These are phyloP conservation scores for Glomus cerebriforme DNA, from an alignment of 192 early-diverging fungal species.

Conservation along the genomic window DNA sequence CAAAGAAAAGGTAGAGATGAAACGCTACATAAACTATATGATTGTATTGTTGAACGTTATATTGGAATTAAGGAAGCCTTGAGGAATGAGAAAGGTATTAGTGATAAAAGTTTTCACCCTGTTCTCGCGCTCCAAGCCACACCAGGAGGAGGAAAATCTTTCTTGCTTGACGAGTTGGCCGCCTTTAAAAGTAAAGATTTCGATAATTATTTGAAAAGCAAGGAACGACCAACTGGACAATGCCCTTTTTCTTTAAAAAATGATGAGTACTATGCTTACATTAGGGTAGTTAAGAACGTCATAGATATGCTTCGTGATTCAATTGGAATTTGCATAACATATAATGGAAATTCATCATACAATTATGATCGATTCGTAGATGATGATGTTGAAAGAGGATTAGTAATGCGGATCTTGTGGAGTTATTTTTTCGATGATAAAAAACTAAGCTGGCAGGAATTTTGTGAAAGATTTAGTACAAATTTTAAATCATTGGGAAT, in stretches of 20 bases:
- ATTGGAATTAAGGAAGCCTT: not conserved
- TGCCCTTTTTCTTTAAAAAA: not conserved
- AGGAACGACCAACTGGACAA: not conserved
- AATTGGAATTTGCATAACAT: slow-evolving; percentile 4
- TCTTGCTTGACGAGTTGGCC: slow-evolving; percentile 14
- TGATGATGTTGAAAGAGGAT: not conserved
- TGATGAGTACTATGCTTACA: not conserved
- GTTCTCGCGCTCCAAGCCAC: not conserved
- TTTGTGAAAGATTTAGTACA: not conserved
- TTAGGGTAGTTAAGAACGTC: not conserved
- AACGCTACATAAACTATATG: not conserved
- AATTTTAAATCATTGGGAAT: not conserved
- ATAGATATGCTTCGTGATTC: not conserved
- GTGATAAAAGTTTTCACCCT: slow-evolving; percentile 1
- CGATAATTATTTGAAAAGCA: slow-evolving; percentile 1
- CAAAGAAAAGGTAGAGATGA: slow-evolving; percentile 12
- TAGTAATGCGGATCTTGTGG: slow-evolving; percentile 6
- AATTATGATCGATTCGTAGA: not conserved
- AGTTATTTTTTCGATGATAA: slow-evolving; percentile 9
- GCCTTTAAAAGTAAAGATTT: slow-evolving; percentile 10
- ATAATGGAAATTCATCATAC: not conserved
- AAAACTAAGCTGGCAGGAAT: not conserved
- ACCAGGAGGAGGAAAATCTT: slow-evolving; percentile 19
- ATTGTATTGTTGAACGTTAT: slow-evolving; percentile 9
- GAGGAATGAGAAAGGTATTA: not conserved